A percentile compares a stretch with the other conserved stretches of the same genome.
These are phyloP conservation scores for Agrocybe praecox DNA, from an alignment of 768 basidiomycete genomes.

Conservation along the genomic window DNA sequence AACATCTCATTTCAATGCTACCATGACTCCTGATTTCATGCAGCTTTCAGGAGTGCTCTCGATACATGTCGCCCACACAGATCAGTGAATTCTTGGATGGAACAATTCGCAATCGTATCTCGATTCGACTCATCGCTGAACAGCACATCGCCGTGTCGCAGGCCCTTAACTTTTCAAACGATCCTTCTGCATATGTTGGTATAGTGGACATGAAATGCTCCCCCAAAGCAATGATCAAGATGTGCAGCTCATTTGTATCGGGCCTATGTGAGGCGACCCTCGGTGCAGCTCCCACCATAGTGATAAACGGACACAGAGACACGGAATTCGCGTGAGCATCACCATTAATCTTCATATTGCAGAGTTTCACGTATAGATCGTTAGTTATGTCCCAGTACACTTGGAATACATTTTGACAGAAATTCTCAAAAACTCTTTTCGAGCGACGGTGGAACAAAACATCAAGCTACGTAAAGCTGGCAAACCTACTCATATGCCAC, in stretches of 20 bases:
- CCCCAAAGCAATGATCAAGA: conserved; percentile 70
- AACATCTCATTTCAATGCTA: neutral
- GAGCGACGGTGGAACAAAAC: conserved; percentile 84
- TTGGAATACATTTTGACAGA: conserved; percentile 92
- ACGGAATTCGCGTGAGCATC: conserved; percentile 76
- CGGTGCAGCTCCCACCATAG: conserved; percentile 65
- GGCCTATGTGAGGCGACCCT: conserved; percentile 87
- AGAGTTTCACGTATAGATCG: conserved; percentile 2
- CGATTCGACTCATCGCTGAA: conserved; percentile 86
- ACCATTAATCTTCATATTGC: neutral
- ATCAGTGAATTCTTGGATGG: conserved; percentile 82
- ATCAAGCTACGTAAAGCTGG: conserved; percentile 39
- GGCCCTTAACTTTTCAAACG: conserved; percentile 49
- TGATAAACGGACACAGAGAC: conserved; percentile 71
- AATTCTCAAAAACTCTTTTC: conserved; percentile 88
- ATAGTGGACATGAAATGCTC: conserved; percentile 77
- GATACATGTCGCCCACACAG: conserved; percentile 82
- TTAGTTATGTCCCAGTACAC: conserved; percentile 86
- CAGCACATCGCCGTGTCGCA: conserved; percentile 87
- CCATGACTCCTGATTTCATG: neutral
- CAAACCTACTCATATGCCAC: conserved; percentile 46
- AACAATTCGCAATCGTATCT: conserved; percentile 85
- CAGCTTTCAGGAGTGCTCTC: conserved; percentile 85
- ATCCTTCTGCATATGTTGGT: conserved; percentile 54
- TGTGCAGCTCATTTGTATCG: conserved; percentile 82